These are phyloP conservation scores for Cupressus sempervirens DNA, from an alignment of 75 land plant species.

Conservation along the genomic window DNA sequence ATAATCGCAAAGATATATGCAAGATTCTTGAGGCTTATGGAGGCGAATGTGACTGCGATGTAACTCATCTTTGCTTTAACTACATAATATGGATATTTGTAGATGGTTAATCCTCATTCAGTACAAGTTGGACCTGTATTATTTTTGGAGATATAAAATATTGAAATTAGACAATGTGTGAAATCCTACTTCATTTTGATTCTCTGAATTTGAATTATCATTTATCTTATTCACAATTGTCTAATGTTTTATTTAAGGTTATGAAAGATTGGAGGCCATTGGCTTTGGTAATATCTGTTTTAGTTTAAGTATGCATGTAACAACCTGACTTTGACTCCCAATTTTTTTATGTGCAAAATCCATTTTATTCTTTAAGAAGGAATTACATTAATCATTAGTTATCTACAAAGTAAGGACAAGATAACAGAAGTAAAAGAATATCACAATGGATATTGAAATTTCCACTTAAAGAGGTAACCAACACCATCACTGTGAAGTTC, in stretches of 20 bases:
- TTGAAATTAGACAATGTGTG: not conserved
- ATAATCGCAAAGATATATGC: constrained; percentile 49
- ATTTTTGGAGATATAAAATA: not conserved
- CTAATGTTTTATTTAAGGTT: not conserved
- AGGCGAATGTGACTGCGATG: constrained; percentile 13
- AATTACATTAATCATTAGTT: too few species aligned
- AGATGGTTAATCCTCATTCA: not conserved
- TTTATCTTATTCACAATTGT: not conserved
- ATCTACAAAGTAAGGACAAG: too few species aligned
- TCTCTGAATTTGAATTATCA: not conserved
- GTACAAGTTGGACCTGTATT: not conserved
- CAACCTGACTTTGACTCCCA: too few species aligned
- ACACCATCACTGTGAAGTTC: too few species aligned
- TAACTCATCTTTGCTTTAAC: constrained; percentile 1
- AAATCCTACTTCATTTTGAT: not conserved
- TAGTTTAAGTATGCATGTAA: too few species aligned
- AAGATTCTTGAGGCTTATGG: constrained; percentile 46
- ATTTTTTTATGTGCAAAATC: too few species aligned
- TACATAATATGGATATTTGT: not conserved
- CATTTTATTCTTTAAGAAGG: too few species aligned
- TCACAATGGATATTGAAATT: too few species aligned
- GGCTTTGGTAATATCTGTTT: too few species aligned
- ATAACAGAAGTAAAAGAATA: too few species aligned
- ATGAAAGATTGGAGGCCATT: too few species aligned
- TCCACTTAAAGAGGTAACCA: too few species aligned